Base-by-base conservation (phyloP, 805 yeast genomes). In the Saturnispora zaruensis region DNA sequence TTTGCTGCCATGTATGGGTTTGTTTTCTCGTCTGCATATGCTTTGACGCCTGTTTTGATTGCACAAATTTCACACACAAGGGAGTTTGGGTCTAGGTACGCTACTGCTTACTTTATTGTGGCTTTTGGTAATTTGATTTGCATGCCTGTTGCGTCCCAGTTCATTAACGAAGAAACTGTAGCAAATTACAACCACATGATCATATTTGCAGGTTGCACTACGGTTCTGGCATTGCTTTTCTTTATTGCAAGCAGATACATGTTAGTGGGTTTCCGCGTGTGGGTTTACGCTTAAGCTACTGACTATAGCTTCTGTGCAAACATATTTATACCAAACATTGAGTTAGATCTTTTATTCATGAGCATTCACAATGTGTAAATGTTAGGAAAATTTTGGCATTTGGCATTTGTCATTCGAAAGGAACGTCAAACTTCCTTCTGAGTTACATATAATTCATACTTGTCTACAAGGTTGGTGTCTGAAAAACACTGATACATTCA, bases 1-100 rank as follows among this genome's bases (percentile, higher is more conserved):
- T 83, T 79, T 62, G 67, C 83, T 2, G 74, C 47, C 3, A 24
- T 60, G 25, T 61, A 60, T 57, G 87, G 87, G 0, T 75, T 80
- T 53, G 73, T 75, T 50, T 71, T 77, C 33, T 76, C 84, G 5
- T 74, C 83, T 23, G 76, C 81, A 4, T 69, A 82, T 44, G 73
- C 85, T 1, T 61, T 83, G 51, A 75, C 82, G 0, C 86, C 88
- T 0, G 83, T 78, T 7, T 77, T 86, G 45, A 70, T 81, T 41
- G 74, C 82, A 0, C 76, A 75, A 50, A 76, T 83, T 13, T 75
- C 82, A 14, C 73, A 73, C 6, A 78, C 80, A 0, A 69, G 73
- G 51, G 75, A 78, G 47, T 84, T 83, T 60, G 90, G 90, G 25
- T 78, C 77, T 52, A 66, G 84, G 20, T 84, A 77, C 57, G 89